Conservation (phyloP, 1,284 basidiomycete genomes). For the Apiotrichum sp. region DNA sequence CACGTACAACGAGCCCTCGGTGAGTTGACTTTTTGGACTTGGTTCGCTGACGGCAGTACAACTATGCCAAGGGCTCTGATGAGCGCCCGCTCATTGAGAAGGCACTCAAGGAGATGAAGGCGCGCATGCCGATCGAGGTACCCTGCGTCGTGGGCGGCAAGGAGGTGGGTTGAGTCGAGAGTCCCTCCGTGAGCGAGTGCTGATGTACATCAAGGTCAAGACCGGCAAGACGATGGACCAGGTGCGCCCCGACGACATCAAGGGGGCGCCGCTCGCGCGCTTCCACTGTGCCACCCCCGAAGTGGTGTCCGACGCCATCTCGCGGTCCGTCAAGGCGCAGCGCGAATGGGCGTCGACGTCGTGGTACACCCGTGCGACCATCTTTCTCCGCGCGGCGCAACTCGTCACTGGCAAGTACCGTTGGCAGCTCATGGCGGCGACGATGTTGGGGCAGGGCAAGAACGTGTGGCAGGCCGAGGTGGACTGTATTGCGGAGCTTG, state of each 20-base stretch:
- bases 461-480: conserved; percentile 99
- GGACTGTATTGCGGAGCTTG: conserved; percentile 92
- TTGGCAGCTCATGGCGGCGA: conserved; percentile 90
- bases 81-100: conserved; percentile 72
- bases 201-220: too few species aligned
- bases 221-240: conserved; percentile 30
- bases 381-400: conserved; percentile 96
- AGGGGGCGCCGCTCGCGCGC: conserved; percentile 69
- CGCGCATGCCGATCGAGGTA: conserved; percentile 79
- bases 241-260: conserved; percentile 80
- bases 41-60: too few species aligned
- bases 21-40: too few species aligned
- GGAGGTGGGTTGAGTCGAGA: conserved; percentile 53
- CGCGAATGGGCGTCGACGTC: conserved; percentile 85
- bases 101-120: conserved; percentile 73
- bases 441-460: conserved; percentile 98
- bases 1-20: too few species aligned
- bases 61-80: conserved; percentile 69
- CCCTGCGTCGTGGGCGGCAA: conserved; percentile 90
- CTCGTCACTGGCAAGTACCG: conserved; percentile 90
- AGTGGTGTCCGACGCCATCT: conserved; percentile 73
- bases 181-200: too few species aligned
- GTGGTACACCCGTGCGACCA: conserved; percentile 93
- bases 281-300: conserved; percentile 84
- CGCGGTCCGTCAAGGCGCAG: conserved; percentile 81